Evolutionary conservation across 1,139 yeast species (phyloP).

Genomic region (Geotrichum phurueaensis): DNA sequence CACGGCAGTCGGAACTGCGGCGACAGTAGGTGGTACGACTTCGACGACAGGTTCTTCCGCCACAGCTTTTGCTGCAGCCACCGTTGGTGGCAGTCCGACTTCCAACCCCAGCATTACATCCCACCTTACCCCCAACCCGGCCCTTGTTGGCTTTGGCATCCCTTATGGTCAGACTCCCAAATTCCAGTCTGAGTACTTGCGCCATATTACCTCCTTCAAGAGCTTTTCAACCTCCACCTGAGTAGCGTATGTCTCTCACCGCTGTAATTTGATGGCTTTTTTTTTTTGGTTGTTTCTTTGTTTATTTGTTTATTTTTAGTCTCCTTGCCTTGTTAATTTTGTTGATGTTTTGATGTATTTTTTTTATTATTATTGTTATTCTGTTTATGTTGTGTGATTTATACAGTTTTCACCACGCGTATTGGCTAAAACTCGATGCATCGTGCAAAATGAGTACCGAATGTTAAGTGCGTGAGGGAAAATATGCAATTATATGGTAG

Average conservation of each 20-base stretch:
- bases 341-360: neutral
- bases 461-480: too few species aligned
- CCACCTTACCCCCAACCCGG: constrained; percentile 4
- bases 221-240: neutral
- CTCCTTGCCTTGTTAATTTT: neutral
- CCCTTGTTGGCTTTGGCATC: constrained; percentile 4
- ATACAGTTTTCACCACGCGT: neutral
- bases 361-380: neutral
- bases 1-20: neutral
- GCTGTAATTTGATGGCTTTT: neutral
- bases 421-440: neutral
- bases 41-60: neutral
- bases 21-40: constrained; percentile 3
- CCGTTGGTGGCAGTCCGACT: neutral
- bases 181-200: constrained; percentile 16
- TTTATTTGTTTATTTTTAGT: neutral
- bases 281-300: neutral
- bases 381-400: neutral
- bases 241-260: neutral
- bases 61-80: neutral
- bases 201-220: constrained; percentile 12
- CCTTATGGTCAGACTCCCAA: constrained; percentile 12
- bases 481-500: too few species aligned
- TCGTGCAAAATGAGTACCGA: neutral
- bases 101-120: neutral